Conservation (phyloP, 768 basidiomycete species). For the Lactifluus subvellereus region DNA sequence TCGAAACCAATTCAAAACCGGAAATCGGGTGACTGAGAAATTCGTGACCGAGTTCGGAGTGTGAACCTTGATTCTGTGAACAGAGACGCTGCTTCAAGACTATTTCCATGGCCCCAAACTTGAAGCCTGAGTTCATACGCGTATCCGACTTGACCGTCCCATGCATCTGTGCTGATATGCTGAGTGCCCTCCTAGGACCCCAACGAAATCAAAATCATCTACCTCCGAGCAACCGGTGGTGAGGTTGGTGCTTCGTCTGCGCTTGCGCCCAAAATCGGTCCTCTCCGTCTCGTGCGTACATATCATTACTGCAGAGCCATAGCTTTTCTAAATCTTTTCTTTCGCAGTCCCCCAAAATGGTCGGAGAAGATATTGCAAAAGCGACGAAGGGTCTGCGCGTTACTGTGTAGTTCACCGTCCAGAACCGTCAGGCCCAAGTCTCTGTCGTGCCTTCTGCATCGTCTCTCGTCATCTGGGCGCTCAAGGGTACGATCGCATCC, state of each 20-base stretch:
- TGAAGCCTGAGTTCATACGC: too few species aligned
- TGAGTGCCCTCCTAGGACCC: slow-evolving; percentile 63
- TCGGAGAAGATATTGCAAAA: slow-evolving; percentile 99
- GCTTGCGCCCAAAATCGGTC: slow-evolving; percentile 99
- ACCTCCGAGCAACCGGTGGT: slow-evolving; percentile 97
- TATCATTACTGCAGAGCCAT: neutral
- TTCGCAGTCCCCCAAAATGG: slow-evolving; percentile 95
- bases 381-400: slow-evolving; percentile 99
- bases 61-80: too few species aligned
- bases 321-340: slow-evolving; percentile 11
- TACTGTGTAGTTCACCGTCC: slow-evolving; percentile 97
- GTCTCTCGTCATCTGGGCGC: slow-evolving; percentile 94
- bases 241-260: slow-evolving; percentile 99
- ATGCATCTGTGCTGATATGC: neutral
- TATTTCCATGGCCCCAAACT: slow-evolving; percentile 65
- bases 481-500: slow-evolving; percentile 67
- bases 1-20: too few species aligned
- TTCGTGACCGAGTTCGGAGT: too few species aligned
- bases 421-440: slow-evolving; percentile 98
- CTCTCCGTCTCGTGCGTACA: slow-evolving; percentile 87
- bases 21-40: too few species aligned
- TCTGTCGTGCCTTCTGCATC: slow-evolving; percentile 96
- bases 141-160: neutral
- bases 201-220: slow-evolving; percentile 97
- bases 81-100: slow-evolving; percentile 28